A percentile compares a stretch with the other conserved stretches of the same genome.
Evolutionary conservation across 2,329 filamentous ascomycete genomes (phyloP).

Genomic region (Ophiostoma fasciatum): DNA sequence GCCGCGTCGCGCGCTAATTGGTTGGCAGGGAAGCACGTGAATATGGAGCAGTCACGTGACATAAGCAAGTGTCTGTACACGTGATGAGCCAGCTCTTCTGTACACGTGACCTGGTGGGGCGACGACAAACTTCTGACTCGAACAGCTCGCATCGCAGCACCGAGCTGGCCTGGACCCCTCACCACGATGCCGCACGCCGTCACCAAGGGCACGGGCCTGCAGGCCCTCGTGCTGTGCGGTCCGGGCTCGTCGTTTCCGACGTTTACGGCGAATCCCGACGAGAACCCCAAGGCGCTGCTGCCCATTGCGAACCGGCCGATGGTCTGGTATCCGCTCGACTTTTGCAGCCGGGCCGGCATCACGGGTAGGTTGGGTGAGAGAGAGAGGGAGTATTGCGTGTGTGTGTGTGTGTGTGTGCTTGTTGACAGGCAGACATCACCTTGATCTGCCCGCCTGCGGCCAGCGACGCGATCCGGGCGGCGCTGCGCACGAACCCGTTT

Average conservation of each 20-base stretch:
- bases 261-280: slow-evolving; percentile 65
- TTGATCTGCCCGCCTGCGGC: slow-evolving; percentile 51
- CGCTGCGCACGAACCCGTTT: slow-evolving; percentile 63
- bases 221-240: slow-evolving; percentile 71
- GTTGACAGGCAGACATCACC: slow-evolving; percentile 50
- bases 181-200: slow-evolving; percentile 58
- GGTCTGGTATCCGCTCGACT: slow-evolving; percentile 82
- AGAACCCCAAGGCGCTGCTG: slow-evolving; percentile 68
- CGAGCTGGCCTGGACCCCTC: too few species aligned
- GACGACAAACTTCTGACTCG: too few species aligned
- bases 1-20: slow-evolving; percentile 8
- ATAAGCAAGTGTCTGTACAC: too few species aligned
- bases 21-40: slow-evolving; percentile 10
- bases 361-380: too few species aligned
- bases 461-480: slow-evolving; percentile 49
- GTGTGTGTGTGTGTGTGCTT: too few species aligned
- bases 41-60: too few species aligned
- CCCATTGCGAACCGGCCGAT: slow-evolving; percentile 76
- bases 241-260: slow-evolving; percentile 71
- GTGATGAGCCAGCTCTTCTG: too few species aligned
- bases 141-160: too few species aligned
- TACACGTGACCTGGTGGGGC: too few species aligned
- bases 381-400: too few species aligned
- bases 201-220: slow-evolving; percentile 55
- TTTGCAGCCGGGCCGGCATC: slow-evolving; percentile 68